Percentiles rank a stretch among this genome's conserved stretches.
Evolutionary conservation across 495 filamentous ascomycete genomes (phyloP).

Genomic region (Penicillium goetzii): DNA sequence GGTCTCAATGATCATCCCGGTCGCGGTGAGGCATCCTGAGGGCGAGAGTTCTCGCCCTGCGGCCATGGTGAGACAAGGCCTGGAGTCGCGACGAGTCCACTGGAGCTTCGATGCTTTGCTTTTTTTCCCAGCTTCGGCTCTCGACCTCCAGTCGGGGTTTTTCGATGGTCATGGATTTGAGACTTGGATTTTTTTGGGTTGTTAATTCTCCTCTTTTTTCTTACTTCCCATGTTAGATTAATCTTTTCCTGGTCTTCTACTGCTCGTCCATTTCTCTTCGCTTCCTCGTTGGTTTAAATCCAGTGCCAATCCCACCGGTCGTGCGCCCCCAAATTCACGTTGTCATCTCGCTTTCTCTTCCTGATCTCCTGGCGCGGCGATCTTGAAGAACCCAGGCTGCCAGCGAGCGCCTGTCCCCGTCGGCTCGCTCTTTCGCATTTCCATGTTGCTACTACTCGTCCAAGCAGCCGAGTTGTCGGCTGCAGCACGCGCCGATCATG

Average conservation of each 20-base stretch:
- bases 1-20: constrained; percentile 34
- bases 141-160: constrained; percentile 12
- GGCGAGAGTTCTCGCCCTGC: constrained; percentile 27
- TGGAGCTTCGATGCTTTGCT: constrained; percentile 14
- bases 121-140: constrained; percentile 3
- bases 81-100: constrained; percentile 22
- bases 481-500: constrained; percentile 44
- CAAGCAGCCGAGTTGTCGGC: constrained; percentile 45
- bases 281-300: background rate
- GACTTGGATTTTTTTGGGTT: constrained; percentile 4
- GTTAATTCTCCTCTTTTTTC: constrained; percentile 3
- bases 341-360: constrained; percentile 13
- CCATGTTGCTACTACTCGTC: constrained; percentile 45
- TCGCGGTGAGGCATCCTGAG: constrained; percentile 30
- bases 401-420: constrained; percentile 2
- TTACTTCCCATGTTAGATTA: background rate
- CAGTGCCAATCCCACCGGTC: constrained; percentile 6
- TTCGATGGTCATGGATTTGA: background rate
- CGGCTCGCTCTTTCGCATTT: constrained; percentile 25
- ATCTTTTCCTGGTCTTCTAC: background rate
- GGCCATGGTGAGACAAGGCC: constrained; percentile 34
- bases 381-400: constrained; percentile 17
- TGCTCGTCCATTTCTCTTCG: background rate
- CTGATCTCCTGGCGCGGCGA: constrained; percentile 13
- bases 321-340: background rate